phyloP scores from a whole-genome alignment of 805 yeast genomes.

The Candida insectalens region DNA sequence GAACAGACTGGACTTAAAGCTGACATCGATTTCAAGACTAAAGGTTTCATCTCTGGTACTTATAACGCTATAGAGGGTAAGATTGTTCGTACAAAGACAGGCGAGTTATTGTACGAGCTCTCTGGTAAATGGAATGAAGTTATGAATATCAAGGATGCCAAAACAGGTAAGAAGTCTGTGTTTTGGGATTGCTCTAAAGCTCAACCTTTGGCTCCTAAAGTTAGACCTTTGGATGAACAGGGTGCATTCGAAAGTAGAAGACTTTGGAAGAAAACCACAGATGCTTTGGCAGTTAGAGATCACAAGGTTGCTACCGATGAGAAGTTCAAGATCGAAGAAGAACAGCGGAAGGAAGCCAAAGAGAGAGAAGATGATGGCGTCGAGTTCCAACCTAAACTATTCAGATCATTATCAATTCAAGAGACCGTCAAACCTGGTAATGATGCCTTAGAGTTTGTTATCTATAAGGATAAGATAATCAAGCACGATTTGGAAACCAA shows the following conservation, averaged over 20 bases:
- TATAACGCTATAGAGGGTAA: slow-evolving; percentile 83
- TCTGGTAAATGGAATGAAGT: slow-evolving; percentile 92
- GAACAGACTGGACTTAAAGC: slow-evolving; percentile 49
- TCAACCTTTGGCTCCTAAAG: slow-evolving; percentile 49
- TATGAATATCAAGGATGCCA: slow-evolving; percentile 54
- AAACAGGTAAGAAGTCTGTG: slow-evolving; percentile 29
- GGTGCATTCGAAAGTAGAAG: slow-evolving; percentile 71
- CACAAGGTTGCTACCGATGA: slow-evolving; percentile 83
- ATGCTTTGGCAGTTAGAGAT: slow-evolving; percentile 70
- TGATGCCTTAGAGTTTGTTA: slow-evolving; percentile 50
- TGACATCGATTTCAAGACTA: slow-evolving; percentile 87
- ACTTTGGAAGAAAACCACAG: slow-evolving; percentile 75
- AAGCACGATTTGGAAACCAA: slow-evolving; percentile 39
- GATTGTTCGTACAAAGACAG: slow-evolving; percentile 40
- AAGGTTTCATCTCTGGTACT: slow-evolving; percentile 88
- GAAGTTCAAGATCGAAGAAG: slow-evolving; percentile 76
- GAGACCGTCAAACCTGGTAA: slow-evolving; percentile 20
- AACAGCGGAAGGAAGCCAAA: slow-evolving; percentile 70
- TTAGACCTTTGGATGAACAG: slow-evolving; percentile 73
- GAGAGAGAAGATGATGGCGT: slow-evolving; percentile 69
- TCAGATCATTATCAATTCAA: slow-evolving; percentile 36
- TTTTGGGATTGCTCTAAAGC: slow-evolving; percentile 57
- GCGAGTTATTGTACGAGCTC: slow-evolving; percentile 53
- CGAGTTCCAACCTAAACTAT: slow-evolving; percentile 73
- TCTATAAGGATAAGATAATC: slow-evolving; percentile 39